Percentiles rank a stretch among this genome's conserved stretches.
phyloP scores from a whole-genome alignment of 116 monocot species.

The Trichopus zeylanicus region DNA sequence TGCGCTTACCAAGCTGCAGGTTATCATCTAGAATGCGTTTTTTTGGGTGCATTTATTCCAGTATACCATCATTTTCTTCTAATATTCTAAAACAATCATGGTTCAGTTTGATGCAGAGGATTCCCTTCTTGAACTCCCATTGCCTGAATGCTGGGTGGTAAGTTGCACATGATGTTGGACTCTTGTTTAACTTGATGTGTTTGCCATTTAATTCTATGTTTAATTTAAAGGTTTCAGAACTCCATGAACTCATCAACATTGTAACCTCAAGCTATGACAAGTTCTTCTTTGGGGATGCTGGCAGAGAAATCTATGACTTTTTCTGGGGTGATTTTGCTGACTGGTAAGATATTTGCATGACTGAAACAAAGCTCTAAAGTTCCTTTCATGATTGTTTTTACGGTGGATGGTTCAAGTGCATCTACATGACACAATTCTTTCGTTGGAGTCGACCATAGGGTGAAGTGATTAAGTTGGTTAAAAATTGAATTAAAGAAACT shows the following conservation, averaged over 20 bases:
- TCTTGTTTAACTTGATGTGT: neutral
- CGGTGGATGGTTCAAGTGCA: too few species aligned
- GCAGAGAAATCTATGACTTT: conserved; percentile 93
- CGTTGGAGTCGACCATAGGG: too few species aligned
- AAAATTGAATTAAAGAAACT: too few species aligned
- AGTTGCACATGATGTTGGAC: conserved; percentile 6
- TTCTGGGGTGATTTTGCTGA: conserved; percentile 99
- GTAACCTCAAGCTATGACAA: conserved; percentile 88
- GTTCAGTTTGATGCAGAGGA: conserved; percentile 70
- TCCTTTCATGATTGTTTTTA: neutral
- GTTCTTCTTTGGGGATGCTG: conserved; percentile 94
- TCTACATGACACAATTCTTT: too few species aligned
- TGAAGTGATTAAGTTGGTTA: too few species aligned
- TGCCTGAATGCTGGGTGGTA: conserved; percentile 98
- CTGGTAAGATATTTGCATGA: conserved; percentile 41
- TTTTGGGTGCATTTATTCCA: neutral
- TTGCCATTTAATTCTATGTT: neutral
- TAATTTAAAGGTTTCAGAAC: conserved; percentile 70
- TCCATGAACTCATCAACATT: conserved; percentile 84
- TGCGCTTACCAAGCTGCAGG: too few species aligned
- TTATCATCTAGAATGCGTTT: too few species aligned
- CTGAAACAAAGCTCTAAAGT: neutral
- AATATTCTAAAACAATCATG: neutral
- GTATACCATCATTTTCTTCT: neutral
- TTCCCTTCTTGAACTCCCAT: conserved; percentile 49